A percentile compares a stretch with the other conserved stretches of the same genome.
phyloP scores from a whole-genome alignment of 352 stramenopile species.

The Phytophthora crassamura region DNA sequence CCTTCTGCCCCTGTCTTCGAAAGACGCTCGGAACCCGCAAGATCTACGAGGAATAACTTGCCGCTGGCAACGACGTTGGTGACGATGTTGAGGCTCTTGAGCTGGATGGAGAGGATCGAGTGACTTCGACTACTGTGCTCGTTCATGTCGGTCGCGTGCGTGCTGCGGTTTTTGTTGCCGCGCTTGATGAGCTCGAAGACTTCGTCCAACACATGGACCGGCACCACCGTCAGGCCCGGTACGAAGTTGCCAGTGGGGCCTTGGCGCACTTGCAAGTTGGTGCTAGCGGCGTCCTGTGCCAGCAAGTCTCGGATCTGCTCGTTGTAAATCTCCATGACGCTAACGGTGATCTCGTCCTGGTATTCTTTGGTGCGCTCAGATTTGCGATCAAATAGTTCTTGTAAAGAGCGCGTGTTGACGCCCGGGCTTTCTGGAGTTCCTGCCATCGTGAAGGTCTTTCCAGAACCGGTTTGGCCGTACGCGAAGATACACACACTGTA shows the following conservation, averaged over 20 bases:
- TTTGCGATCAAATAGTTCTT: slow-evolving; percentile 86
- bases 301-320: slow-evolving; percentile 96
- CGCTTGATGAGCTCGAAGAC: slow-evolving; percentile 87
- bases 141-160: slow-evolving; percentile 90
- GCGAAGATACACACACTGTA: slow-evolving; percentile 93
- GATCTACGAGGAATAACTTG: slow-evolving; percentile 90
- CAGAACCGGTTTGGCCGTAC: slow-evolving; percentile 88
- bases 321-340: slow-evolving; percentile 97
- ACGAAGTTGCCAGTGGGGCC: slow-evolving; percentile 88
- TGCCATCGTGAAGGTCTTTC: slow-evolving; percentile 90
- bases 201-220: slow-evolving; percentile 80
- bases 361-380: slow-evolving; percentile 70
- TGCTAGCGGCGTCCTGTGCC: slow-evolving; percentile 78
- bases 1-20: slow-evolving; percentile 90
- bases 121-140: slow-evolving; percentile 90
- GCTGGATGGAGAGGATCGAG: slow-evolving; percentile 87
- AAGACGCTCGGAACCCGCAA: slow-evolving; percentile 91
- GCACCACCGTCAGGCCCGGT: slow-evolving; percentile 74
- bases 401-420: slow-evolving; percentile 87
- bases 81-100: slow-evolving; percentile 86
- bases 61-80: slow-evolving; percentile 73
- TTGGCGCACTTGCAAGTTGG: slow-evolving; percentile 86
- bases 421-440: slow-evolving; percentile 71
- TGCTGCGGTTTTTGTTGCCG: slow-evolving; percentile 89
- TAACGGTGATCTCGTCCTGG: slow-evolving; percentile 89